Conservation (phyloP, 805 yeast genomes). For the Yamadazyma sp. region DNA sequence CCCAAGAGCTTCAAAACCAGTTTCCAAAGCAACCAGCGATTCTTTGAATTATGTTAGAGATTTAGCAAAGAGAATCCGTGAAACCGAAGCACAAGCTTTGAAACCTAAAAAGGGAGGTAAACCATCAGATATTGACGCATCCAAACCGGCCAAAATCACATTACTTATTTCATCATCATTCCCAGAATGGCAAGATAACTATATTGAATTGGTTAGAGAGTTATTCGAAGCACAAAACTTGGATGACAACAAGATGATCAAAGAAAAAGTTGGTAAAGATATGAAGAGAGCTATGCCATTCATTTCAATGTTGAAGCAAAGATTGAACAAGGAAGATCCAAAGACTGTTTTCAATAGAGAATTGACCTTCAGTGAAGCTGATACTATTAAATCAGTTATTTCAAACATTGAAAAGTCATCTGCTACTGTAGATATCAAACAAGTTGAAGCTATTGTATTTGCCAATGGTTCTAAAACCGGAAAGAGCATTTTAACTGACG, state of each 20-base stretch:
- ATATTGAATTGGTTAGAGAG: slow-evolving; percentile 68
- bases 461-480: slow-evolving; percentile 64
- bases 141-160: slow-evolving; percentile 70
- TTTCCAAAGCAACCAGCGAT: slow-evolving; percentile 58
- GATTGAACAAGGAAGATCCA: slow-evolving; percentile 68
- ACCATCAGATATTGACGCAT: slow-evolving; percentile 68
- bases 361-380: slow-evolving; percentile 76
- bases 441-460: slow-evolving; percentile 59
- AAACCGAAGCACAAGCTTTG: slow-evolving; percentile 81
- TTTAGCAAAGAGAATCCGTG: slow-evolving; percentile 82
- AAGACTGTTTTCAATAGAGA: slow-evolving; percentile 85
- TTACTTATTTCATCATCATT: slow-evolving; percentile 74
- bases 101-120: slow-evolving; percentile 82
- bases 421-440: slow-evolving; percentile 49
- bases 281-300: slow-evolving; percentile 99
- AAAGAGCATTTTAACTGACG: slow-evolving; percentile 63
- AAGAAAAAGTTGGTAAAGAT: slow-evolving; percentile 73
- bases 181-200: slow-evolving; percentile 66
- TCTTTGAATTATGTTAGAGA: slow-evolving; percentile 78
- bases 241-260: slow-evolving; percentile 62
- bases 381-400: slow-evolving; percentile 54
- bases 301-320: slow-evolving; percentile 79
- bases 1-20: slow-evolving; percentile 73
- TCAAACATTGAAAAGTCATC: slow-evolving; percentile 63
- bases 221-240: slow-evolving; percentile 63